Evolutionary conservation across 1,139 yeast species (phyloP), one percentile per base, ranked within the genome.

Genomic region (Candida sp.): DNA sequence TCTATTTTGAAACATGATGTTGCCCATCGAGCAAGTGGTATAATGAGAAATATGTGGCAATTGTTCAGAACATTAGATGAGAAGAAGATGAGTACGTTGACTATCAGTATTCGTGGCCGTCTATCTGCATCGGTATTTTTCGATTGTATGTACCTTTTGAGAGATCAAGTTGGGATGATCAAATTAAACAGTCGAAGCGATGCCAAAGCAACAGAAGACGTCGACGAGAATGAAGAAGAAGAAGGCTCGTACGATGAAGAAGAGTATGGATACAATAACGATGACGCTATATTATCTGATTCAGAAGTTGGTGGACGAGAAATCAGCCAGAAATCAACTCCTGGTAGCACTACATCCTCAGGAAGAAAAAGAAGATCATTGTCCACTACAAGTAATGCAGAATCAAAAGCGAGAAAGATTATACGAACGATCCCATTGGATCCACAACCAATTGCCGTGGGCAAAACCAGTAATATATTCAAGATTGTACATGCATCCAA

Each of bases 31-130:
- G 87, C 96, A 0, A 84, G 96, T 43, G 97, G 96, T 19, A 89
- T 93, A 46, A 88, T 93, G 93, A 80, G 87, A 54, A 90, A 90
- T 56, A 84, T 89, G 74, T 93, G 99, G 99, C 89, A 86, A 50
- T 73, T 90, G 48, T 87, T 87, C 62, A 78, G 82, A 44, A 71
- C 79, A 1, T 64, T 84, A 45, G 75, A 79, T 47, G 77, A 75
- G 43, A 71, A 71, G 56, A 63, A 68, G 36, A 41, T 57, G 47
- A 62, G 67, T 22, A 56, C 54, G 22, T 59, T 71, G 38, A 60
- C 75, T 35, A 81, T 90, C 11, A 75, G 77, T 2, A 84, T 90
- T 9, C 74, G 88, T 39, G 83, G 95, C 7, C 76, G 97, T 51
- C 85, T 88, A 95, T 80, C 96, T 4, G 97, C 96, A 0, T 85